Evolutionary conservation across 164 flowering plant genomes (phyloP).

Genomic region (Liriodendron chinense): DNA sequence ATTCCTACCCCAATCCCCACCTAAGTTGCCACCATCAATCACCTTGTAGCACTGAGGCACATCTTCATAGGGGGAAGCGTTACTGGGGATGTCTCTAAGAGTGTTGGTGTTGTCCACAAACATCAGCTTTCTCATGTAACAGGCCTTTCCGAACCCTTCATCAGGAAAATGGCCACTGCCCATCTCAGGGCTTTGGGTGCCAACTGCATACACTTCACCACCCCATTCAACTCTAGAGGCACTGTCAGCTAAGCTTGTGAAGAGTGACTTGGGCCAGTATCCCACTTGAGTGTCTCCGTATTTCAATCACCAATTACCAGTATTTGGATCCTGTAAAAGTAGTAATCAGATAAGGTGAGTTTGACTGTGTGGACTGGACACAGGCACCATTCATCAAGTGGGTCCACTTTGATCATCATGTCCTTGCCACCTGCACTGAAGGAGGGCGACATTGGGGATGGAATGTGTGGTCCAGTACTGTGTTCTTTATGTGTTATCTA

Average conservation of each 20-base stretch:
- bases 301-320: background rate
- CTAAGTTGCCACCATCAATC: background rate
- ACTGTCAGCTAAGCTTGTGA: background rate
- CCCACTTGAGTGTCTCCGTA: background rate
- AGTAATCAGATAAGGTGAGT: background rate
- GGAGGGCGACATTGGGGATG: too few species aligned
- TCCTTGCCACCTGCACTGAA: too few species aligned
- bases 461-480: background rate
- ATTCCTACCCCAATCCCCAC: background rate
- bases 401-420: too few species aligned
- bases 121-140: background rate
- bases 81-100: background rate
- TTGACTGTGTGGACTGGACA: too few species aligned
- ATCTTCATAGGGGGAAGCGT: background rate
- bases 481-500: too few species aligned
- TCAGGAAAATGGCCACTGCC: constrained; percentile 7
- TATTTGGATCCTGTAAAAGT: background rate
- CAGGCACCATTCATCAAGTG: background rate
- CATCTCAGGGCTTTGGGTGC: background rate
- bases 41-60: background rate
- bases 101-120: background rate
- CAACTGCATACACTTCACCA: background rate
- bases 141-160: background rate
- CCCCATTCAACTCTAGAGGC: background rate
- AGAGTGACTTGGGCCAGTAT: background rate